Evolutionary conservation across 78 protist genomes (phyloP), one percentile per base, ranked within the genome.

Genomic region (Dictyostelium intermedium): DNA sequence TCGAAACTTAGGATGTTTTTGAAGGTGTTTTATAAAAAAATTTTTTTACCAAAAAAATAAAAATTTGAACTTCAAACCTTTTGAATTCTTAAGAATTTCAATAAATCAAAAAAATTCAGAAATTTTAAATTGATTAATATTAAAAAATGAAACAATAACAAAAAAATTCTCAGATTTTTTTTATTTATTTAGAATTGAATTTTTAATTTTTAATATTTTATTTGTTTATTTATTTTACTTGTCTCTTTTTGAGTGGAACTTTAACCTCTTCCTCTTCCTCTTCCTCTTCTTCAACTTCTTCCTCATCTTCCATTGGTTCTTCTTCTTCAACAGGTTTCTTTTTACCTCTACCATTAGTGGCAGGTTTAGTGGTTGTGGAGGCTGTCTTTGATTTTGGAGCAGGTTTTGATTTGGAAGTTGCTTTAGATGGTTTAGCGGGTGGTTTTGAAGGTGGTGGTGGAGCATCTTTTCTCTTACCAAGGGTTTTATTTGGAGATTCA

Each of bases 261-360:
- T 87, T 23, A 16, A 23, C 72, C 25, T 69, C 76, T 76, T 79
- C 63, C 3, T 72, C 47, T 63, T 32, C 84, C 53, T 83, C 47
- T 32, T 79, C 74, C 63, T 80, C 80, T 80, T 82, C 45, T 39
- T 39, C 70, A 27, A 16, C 72, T 56, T 82, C 63, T 61, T 92
- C 72, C 60, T 61, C 91, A 4, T 72, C 72, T 66, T 45, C 84
- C 76, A 41, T 27, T 83, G 27, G n/a, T 35, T 63, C 77, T 80
- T 80, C 83, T 82, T 83, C 53, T 47, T 73, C 74, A 45, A 32
- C 76, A 35, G 74, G 45, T 79, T 92, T 72, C 73, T 84, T 20
- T 7, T 69, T 43, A 37, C 34, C 86, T 76, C 79, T 72, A 72
- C 79, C 79, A 34, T 61, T 85, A 4, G 74, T 14, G 10, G 35